Evolutionary conservation across 1,284 basidiomycete species (phyloP).

Genomic region (Trametes sp.): DNA sequence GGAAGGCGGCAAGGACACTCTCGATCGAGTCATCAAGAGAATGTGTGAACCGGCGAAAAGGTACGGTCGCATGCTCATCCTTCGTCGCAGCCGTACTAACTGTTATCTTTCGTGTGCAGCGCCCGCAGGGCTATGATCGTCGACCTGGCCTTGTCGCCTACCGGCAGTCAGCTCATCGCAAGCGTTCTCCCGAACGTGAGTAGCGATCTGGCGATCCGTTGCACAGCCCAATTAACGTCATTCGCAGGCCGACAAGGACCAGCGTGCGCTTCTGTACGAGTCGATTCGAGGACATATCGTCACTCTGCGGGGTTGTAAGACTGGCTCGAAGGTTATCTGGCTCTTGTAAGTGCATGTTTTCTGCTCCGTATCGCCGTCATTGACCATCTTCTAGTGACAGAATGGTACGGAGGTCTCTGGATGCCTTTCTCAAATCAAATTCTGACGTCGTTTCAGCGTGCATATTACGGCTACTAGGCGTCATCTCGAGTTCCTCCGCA

Average conservation of each 20-base stretch:
- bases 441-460: conserved; percentile 45
- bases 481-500: conserved; percentile 24
- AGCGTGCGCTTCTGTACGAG: conserved; percentile 78
- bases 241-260: conserved; percentile 78
- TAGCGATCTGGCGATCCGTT: too few species aligned
- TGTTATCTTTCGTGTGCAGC: conserved; percentile 46
- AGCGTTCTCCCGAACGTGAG: conserved; percentile 76
- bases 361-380: conserved; percentile 4
- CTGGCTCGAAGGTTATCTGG: conserved; percentile 88
- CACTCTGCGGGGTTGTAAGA: conserved; percentile 84
- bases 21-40: conserved; percentile 73
- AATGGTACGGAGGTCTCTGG: conserved; percentile 46
- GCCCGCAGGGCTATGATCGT: conserved; percentile 83
- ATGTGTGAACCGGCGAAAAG: conserved; percentile 85
- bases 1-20: conserved; percentile 77
- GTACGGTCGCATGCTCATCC: conserved; percentile 43
- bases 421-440: background rate
- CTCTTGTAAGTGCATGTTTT: conserved; percentile 67
- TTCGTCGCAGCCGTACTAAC: background rate
- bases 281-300: conserved; percentile 86
- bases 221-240: too few species aligned
- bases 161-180: conserved; percentile 83
- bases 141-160: conserved; percentile 81
- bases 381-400: conserved; percentile 48
- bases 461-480: conserved; percentile 53